phyloP scores from a whole-genome alignment of 495 filamentous ascomycete species.

The Talaromyces stipitatus region DNA sequence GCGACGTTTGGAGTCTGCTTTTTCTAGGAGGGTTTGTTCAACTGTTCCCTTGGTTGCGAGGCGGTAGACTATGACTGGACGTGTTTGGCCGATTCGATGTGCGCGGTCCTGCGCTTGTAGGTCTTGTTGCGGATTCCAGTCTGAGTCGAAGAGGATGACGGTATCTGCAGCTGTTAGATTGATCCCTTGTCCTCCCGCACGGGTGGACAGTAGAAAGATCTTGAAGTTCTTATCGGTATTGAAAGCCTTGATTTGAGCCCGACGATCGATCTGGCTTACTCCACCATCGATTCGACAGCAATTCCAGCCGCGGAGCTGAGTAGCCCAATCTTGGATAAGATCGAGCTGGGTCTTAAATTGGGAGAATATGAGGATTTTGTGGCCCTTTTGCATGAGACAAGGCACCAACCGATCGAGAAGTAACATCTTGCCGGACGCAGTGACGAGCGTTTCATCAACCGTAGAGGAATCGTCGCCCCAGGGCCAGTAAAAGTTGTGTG shows the following conservation, averaged over 20 bases:
- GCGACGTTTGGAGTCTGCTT: conserved; percentile 87
- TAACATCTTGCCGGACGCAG: conserved; percentile 89
- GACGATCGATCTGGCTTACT: conserved; percentile 74
- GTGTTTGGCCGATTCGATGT: conserved; percentile 88
- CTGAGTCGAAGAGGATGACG: conserved; percentile 68
- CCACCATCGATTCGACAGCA: conserved; percentile 88
- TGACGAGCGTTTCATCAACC: conserved; percentile 73
- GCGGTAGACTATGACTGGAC: conserved; percentile 89
- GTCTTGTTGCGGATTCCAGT: conserved; percentile 98
- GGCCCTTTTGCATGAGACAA: conserved; percentile 61
- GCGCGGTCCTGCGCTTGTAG: conserved; percentile 92
- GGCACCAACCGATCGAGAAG: conserved; percentile 82
- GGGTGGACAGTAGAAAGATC: conserved; percentile 81
- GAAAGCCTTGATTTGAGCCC: conserved; percentile 76
- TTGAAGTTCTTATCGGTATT: conserved; percentile 63
- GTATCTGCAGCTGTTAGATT: conserved; percentile 72
- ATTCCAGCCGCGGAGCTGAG: conserved; percentile 61
- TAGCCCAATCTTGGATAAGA: conserved; percentile 80
- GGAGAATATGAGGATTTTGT: conserved; percentile 93
- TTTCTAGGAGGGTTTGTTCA: conserved; percentile 79
- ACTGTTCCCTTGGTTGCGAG: conserved; percentile 90
- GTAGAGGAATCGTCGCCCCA: conserved; percentile 49
- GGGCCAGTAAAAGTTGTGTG: conserved; percentile 95
- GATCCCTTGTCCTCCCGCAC: conserved; percentile 92
- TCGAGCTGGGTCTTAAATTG: conserved; percentile 95